Evolutionary conservation across 2,329 filamentous ascomycete genomes (phyloP).

Genomic region (Penicillium sclerotigenum): DNA sequence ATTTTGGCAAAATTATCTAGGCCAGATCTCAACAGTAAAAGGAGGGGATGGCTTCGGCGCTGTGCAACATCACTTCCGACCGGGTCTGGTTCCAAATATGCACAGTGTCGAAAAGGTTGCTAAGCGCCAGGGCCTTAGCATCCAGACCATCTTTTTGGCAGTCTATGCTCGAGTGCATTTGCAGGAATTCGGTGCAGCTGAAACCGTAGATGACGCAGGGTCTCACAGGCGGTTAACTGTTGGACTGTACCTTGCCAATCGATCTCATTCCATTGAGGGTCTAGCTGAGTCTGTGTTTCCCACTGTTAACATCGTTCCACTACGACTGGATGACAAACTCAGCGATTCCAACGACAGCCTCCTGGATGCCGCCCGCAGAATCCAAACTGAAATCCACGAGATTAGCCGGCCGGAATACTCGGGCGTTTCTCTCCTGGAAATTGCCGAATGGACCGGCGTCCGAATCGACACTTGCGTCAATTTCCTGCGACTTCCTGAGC

Average conservation of each 20-base stretch:
- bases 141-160: conserved; percentile 75
- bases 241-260: conserved; percentile 81
- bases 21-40: conserved; percentile 7
- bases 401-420: conserved; percentile 59
- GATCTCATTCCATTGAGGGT: conserved; percentile 53
- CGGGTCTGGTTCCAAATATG: conserved; percentile 46
- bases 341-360: conserved; percentile 34
- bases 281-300: conserved; percentile 58
- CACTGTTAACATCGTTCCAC: conserved; percentile 74
- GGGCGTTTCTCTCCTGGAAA: conserved; percentile 65
- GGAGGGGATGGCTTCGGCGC: conserved; percentile 10
- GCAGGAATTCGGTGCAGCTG: conserved; percentile 15
- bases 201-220: conserved; percentile 2
- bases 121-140: conserved; percentile 56
- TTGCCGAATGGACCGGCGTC: conserved; percentile 71
- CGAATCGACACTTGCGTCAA: conserved; percentile 74
- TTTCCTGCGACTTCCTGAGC: conserved; percentile 61
- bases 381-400: conserved; percentile 66
- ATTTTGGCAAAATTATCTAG: conserved; percentile 48
- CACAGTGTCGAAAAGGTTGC: conserved; percentile 43
- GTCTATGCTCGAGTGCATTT: conserved; percentile 58
- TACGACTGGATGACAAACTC: conserved; percentile 52
- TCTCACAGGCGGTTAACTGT: conserved; percentile 53
- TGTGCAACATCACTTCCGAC: conserved; percentile 45
- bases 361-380: conserved; percentile 52